Evolutionary conservation across 164 flowering plant genomes (phyloP).

Genomic region (Amborella trichopoda): DNA sequence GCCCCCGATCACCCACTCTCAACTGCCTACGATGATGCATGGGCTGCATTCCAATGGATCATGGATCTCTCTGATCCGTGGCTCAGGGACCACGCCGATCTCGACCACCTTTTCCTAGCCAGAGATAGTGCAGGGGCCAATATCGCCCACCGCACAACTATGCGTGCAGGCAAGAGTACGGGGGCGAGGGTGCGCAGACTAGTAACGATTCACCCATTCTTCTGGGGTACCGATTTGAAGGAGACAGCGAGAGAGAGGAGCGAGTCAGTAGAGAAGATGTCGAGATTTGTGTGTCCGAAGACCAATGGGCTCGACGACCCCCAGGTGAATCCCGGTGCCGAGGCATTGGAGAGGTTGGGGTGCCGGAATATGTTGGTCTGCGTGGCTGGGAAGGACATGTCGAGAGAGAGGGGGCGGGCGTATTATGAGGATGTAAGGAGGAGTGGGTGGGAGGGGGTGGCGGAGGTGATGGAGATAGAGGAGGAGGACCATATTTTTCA

Average conservation of each 20-base stretch:
- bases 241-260: background rate
- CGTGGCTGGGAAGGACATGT: slow-evolving; percentile 5
- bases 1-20: slow-evolving; percentile 48
- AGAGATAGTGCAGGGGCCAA: slow-evolving; percentile 55
- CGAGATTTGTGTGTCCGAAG: slow-evolving; percentile 7
- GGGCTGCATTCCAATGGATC: slow-evolving; percentile 47
- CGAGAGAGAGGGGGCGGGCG: slow-evolving; percentile 3
- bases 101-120: slow-evolving; percentile 20
- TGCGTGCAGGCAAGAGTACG: slow-evolving; percentile 3
- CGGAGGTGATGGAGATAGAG: slow-evolving; percentile 5
- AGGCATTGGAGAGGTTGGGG: slow-evolving; percentile 7
- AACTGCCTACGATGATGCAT: slow-evolving; percentile 38
- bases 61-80: slow-evolving; percentile 15
- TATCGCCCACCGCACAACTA: slow-evolving; percentile 28
- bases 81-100: slow-evolving; percentile 18
- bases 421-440: slow-evolving; percentile 1
- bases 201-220: background rate
- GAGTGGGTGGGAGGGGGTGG: slow-evolving; percentile 8
- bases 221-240: background rate
- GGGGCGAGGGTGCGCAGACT: background rate
- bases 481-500: slow-evolving; percentile 11
- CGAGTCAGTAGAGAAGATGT: background rate
- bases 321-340: slow-evolving; percentile 14
- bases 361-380: slow-evolving; percentile 5
- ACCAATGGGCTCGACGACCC: slow-evolving; percentile 18